phyloP scores from a whole-genome alignment of 805 yeast genomes.

The Candida germanica region DNA sequence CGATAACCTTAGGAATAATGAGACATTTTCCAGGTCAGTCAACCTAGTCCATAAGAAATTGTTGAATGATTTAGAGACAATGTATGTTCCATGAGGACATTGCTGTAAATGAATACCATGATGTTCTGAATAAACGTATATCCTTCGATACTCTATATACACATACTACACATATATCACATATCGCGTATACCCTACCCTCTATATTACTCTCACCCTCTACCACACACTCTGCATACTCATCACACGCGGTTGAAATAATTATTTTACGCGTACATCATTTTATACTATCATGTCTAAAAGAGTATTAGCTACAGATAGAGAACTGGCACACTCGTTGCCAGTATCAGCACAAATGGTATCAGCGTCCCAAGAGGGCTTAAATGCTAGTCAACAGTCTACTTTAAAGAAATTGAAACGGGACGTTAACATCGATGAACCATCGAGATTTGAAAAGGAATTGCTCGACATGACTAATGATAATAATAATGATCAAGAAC shows the following conservation, averaged over 20 bases:
- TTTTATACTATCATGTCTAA: constrained; percentile 4
- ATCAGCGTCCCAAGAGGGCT: constrained; percentile 18
- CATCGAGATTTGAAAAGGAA: constrained; percentile 41
- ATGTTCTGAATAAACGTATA: no score
- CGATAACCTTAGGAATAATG: constrained; percentile 3
- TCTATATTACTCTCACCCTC: no score
- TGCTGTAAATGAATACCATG: no score
- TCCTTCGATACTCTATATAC: no score
- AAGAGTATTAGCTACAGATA: constrained; percentile 3
- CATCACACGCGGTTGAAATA: no score
- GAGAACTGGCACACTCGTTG: constrained; percentile 28
- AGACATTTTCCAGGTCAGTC: constrained; percentile 8
- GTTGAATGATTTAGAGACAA: constrained; percentile 8
- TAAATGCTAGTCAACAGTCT: constrained; percentile 26
- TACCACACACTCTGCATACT: no score
- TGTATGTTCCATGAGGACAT: background rate
- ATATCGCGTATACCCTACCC: no score
- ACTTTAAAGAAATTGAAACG: constrained; percentile 32
- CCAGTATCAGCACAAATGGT: constrained; percentile 28
- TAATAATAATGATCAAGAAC: constrained; percentile 28
- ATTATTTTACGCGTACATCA: no score
- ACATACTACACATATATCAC: no score
- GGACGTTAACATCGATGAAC: constrained; percentile 18
- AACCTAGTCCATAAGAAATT: constrained; percentile 10
- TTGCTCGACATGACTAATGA: constrained; percentile 35